Evolutionary conservation across 2,329 filamentous ascomycete genomes (phyloP).

Genomic region (Corinectria fuckeliana): DNA sequence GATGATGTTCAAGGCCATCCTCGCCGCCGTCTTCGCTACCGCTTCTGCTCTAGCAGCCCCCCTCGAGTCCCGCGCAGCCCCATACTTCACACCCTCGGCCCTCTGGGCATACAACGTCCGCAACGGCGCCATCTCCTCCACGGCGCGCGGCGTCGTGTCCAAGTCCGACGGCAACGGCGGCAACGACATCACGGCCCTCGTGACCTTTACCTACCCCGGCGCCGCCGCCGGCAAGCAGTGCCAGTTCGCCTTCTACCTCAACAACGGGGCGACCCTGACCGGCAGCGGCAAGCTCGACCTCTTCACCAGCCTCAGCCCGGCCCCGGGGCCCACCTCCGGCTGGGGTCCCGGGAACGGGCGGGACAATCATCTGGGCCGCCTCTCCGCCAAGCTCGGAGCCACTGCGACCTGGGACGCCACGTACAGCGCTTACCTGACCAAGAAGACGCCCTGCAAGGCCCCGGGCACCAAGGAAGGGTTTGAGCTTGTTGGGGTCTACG

Average conservation of each 20-base stretch:
- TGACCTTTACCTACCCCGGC: slow-evolving; percentile 39
- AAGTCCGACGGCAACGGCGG: slow-evolving; percentile 33
- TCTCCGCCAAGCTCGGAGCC: slow-evolving; percentile 6
- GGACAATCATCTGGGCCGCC: slow-evolving; percentile 31
- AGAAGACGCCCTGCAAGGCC: slow-evolving; percentile 25
- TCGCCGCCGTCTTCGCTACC: slow-evolving; percentile 27
- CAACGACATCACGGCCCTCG: slow-evolving; percentile 39
- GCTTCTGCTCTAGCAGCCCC: slow-evolving; percentile 29
- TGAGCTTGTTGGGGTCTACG: slow-evolving; percentile 30
- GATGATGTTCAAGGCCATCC: slow-evolving; percentile 33
- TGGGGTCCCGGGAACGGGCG: slow-evolving; percentile 39
- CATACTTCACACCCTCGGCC: slow-evolving; percentile 32
- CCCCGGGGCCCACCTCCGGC: slow-evolving; percentile 23
- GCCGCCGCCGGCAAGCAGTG: slow-evolving; percentile 32
- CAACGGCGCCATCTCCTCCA: slow-evolving; percentile 32
- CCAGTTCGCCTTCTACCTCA: slow-evolving; percentile 37
- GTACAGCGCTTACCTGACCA: slow-evolving; percentile 22
- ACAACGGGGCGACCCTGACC: slow-evolving; percentile 20
- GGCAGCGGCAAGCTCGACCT: slow-evolving; percentile 39
- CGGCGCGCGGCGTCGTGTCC: slow-evolving; percentile 17
- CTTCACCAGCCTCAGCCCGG: slow-evolving; percentile 33
- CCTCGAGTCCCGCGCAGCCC: slow-evolving; percentile 19
- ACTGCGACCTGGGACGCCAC: slow-evolving; percentile 26
- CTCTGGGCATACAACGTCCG: slow-evolving; percentile 32
- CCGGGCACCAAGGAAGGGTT: slow-evolving; percentile 24